These are phyloP conservation scores for Sanghuangporus baumii DNA, from an alignment of 1,284 basidiomycete genomes.

Conservation along the genomic window DNA sequence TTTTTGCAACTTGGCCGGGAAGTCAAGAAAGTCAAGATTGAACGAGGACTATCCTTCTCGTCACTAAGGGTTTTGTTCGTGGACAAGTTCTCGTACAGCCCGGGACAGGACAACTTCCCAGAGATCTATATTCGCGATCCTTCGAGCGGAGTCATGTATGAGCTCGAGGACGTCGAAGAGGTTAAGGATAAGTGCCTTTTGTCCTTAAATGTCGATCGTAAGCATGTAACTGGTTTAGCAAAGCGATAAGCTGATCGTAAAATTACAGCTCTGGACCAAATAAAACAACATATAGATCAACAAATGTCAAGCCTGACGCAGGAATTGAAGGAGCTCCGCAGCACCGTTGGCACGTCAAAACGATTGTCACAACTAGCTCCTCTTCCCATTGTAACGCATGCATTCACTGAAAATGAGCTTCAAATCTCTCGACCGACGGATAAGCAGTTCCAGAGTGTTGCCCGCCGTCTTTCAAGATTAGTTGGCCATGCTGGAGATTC, in stretches of 20 bases:
- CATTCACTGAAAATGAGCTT: conserved; percentile 55
- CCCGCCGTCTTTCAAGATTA: conserved; percentile 62
- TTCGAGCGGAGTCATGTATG: conserved; percentile 88
- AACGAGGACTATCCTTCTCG: conserved; percentile 65
- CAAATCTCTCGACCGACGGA: conserved; percentile 63
- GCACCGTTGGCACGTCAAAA: conserved; percentile 46
- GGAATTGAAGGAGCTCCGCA: conserved; percentile 88
- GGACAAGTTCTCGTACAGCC: conserved; percentile 93
- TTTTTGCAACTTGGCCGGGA: conserved; percentile 91
- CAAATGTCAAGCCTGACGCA: conserved; percentile 84
- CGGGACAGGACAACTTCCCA: conserved; percentile 90
- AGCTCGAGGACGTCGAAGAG: conserved; percentile 94
- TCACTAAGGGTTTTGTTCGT: conserved; percentile 85
- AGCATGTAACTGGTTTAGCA: conserved; percentile 31
- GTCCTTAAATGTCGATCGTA: conserved; percentile 95
- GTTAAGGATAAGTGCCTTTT: conserved; percentile 84
- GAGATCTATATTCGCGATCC: conserved; percentile 94
- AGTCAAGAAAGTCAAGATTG: conserved; percentile 82
- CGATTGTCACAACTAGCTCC: conserved; percentile 42
- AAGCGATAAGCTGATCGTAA: conserved; percentile 6
- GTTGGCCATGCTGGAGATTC: conserved; percentile 39
- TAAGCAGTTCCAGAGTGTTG: conserved; percentile 63
- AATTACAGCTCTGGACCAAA: conserved; percentile 87
- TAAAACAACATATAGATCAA: conserved; percentile 94
- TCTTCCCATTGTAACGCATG: conserved; percentile 44